Evolutionary conservation across 176 grass and related monocot genomes (phyloP), one percentile per base, ranked within the genome.

Genomic region (Poa pratensis): DNA sequence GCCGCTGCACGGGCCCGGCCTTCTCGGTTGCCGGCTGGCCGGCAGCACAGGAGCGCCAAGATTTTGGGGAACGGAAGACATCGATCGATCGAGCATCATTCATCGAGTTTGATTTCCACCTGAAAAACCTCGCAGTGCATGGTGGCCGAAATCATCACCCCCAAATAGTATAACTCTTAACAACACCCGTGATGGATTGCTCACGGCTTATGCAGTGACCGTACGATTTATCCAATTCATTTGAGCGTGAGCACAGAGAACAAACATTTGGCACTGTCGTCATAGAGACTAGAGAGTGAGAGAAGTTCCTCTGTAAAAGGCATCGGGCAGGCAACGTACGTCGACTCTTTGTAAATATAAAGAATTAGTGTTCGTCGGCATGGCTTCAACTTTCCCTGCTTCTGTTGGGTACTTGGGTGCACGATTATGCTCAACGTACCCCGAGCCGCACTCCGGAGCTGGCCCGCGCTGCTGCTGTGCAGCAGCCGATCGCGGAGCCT

Each of bases 371-470:
- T 64, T 17, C 26, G 14, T 7, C 11, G 24, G n/a, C 59, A 57
- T 19, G 69, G 7, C 45, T 28, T 30, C 35, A 23, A 9, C 24
- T 22, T 60, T 5, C 23, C 46, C 11, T 24, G 16, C 26, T 2
- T 14, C 17, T 0, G 66, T 5, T 46, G 27, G 10, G 30, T 32
- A 32, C 30, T 32, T 32, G 30, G 30, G 30, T 32, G 76, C 54
- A 62, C 42, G 40, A 73, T 86, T 63, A 42, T 52, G 43, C 43
- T 53, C 28, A 81, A 77, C 24, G 45, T n/a, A n/a, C n/a, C n/a
- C n/a, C n/a, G n/a, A n/a, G n/a, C n/a, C n/a, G n/a, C n/a, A n/a
- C n/a, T n/a, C n/a, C n/a, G n/a, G n/a, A n/a, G n/a, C n/a, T n/a
- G n/a, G n/a, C n/a, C n/a, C n/a, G n/a, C n/a, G n/a, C n/a, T n/a